These are phyloP conservation scores for Blastocystis sp. DNA, from an alignment of 352 stramenopile genomes.

Conservation along the genomic window DNA sequence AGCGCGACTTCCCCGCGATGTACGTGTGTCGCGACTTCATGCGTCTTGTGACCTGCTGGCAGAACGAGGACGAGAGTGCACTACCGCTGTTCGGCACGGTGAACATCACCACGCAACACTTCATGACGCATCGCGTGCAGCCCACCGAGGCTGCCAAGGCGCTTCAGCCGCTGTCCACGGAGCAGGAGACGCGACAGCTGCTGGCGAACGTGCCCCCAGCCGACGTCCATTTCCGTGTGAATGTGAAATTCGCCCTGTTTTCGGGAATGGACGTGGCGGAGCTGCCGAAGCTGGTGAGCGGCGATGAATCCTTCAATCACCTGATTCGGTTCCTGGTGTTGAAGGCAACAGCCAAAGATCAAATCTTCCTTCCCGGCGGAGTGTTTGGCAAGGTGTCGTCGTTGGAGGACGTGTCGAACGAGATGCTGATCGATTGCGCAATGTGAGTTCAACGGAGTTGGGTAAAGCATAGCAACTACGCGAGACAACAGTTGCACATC, in stretches of 20 bases:
- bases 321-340: constrained; percentile 49
- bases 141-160: background rate
- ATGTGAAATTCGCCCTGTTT: constrained; percentile 62
- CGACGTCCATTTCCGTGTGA: constrained; percentile 34
- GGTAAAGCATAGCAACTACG: constrained; percentile 20
- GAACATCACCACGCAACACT: background rate
- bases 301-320: constrained; percentile 41
- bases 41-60: constrained; percentile 52
- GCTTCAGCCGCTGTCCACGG: background rate
- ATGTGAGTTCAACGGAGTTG: background rate
- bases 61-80: constrained; percentile 11
- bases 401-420: constrained; percentile 16
- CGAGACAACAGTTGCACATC: constrained; percentile 8
- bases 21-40: constrained; percentile 59
- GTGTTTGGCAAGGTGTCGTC: constrained; percentile 8
- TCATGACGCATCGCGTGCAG: background rate
- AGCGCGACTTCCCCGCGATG: constrained; percentile 39
- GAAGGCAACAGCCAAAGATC: constrained; percentile 34
- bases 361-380: constrained; percentile 58
- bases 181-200: background rate
- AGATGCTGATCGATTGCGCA: constrained; percentile 36
- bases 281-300: constrained; percentile 7
- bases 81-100: constrained; percentile 40
- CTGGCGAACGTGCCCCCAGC: background rate
- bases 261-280: constrained; percentile 39